Percentiles rank a stretch among this genome's conserved stretches.
Evolutionary conservation across 805 yeast species (phyloP).

Genomic region (Starmerella bacillaris): DNA sequence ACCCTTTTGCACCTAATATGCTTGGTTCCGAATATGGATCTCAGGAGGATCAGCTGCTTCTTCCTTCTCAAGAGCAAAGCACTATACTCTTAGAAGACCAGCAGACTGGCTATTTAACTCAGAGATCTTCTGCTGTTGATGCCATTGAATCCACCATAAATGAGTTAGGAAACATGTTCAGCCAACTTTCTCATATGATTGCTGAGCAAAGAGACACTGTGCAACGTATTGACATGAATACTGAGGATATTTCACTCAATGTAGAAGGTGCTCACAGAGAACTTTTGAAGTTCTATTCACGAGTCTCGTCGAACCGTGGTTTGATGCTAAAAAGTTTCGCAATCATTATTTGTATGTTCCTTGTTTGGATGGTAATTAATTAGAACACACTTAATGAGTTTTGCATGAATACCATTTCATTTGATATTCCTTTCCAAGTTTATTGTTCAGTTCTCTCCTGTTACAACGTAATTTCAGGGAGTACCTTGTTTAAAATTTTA

Average conservation of each 20-base stretch:
- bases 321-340: conserved; percentile 78
- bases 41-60: conserved; percentile 32
- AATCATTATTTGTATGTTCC: conserved; percentile 40
- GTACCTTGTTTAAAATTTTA: no score
- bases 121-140: conserved; percentile 78
- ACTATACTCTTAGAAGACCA: conserved; percentile 73
- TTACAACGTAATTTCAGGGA: no score
- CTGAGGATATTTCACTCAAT: conserved; percentile 79
- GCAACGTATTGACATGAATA: conserved; percentile 86
- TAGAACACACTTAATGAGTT: no score
- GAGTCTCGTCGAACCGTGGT: conserved; percentile 83
- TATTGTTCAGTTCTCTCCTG: no score
- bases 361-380: conserved; percentile 21
- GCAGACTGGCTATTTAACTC: conserved; percentile 53
- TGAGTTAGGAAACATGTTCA: conserved; percentile 86
- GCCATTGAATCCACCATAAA: conserved; percentile 93
- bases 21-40: conserved; percentile 18
- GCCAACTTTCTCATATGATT: conserved; percentile 92
- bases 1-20: conserved; percentile 15
- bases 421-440: no score
- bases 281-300: conserved; percentile 70
- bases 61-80: conserved; percentile 78
- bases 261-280: conserved; percentile 91
- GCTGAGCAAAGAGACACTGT: conserved; percentile 93
- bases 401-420: background rate